Evolutionary conservation across 306 rosid species (phyloP).

Genomic region (Ormosia emarginata): DNA sequence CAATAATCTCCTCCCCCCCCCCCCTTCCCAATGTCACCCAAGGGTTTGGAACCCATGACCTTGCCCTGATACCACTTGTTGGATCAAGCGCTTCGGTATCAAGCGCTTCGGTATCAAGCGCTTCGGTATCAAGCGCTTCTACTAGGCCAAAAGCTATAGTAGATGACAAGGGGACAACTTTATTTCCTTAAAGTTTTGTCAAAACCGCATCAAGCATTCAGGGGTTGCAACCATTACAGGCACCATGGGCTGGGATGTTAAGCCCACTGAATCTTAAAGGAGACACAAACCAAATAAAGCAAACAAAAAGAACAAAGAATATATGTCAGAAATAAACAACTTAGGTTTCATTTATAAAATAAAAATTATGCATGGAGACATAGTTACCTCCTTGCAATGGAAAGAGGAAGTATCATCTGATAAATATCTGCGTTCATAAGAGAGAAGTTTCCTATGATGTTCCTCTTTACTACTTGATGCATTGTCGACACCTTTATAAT

Average conservation of each 20-base stretch:
- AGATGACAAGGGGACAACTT: background rate
- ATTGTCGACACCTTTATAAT: background rate
- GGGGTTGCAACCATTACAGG: background rate
- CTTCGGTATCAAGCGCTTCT: background rate
- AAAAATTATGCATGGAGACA: background rate
- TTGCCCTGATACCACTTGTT: too few species aligned
- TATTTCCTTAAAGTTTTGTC: too few species aligned
- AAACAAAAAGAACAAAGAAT: background rate
- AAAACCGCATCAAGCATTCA: background rate
- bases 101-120: too few species aligned
- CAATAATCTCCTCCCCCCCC: too few species aligned
- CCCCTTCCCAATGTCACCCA: too few species aligned
- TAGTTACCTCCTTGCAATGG: constrained; percentile 59
- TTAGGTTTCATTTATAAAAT: background rate
- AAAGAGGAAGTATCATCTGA: constrained; percentile 34
- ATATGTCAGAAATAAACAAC: background rate
- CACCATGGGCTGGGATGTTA: too few species aligned
- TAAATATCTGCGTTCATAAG: constrained; percentile 60
- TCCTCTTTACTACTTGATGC: constrained; percentile 25
- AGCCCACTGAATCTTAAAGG: background rate
- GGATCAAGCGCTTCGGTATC: background rate
- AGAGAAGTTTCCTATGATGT: constrained; percentile 60
- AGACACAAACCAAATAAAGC: background rate
- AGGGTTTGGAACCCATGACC: too few species aligned
- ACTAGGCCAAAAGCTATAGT: background rate